Evolutionary conservation across 257 asterid species (phyloP), one percentile per base, ranked within the genome.

Genomic region (Solanum arcanum): DNA sequence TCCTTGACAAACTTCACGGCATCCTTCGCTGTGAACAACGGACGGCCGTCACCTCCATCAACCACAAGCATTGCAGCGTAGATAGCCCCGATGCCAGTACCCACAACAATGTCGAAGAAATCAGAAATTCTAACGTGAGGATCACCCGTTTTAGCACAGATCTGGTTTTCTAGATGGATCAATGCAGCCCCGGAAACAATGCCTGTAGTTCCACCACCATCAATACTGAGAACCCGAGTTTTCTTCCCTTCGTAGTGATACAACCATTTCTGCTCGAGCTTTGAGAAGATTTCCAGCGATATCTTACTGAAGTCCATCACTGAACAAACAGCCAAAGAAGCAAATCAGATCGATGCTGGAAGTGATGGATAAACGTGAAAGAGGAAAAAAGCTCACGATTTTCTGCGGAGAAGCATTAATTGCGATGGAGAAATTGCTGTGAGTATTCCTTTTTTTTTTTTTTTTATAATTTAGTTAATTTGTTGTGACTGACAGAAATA

Each of bases 201-300:
- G 89, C 91, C 96, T 62, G 94, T 87, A 62, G 94, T 91, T 87
- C 97, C 95, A 18, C 98, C 98, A 21, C 99, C 99, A 83, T 97
- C 99, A 16, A 97, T 93, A 88, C 95, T 93, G 77, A 97, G 88
- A 60, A 96, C 89, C 49, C 98, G 94, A 21, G 95, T 92, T 89
- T 95, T 95, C 88, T 92, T 95, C 9, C 94, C 98, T 52, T 94
- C 95, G 25, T 93, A 91, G 89, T 93, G 98, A 91, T 92, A 91
- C 89, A 97, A 83, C 99, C 99, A 97, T 69, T 97, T 94, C 93
- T 95, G 96, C 94, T 97, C 99, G 69, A 97, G 88, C 86, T 95
- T 95, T 35, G 97, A 90, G 93, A 97, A 97, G 84, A 97, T 97
- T 91, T 97, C 99, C 85, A 91, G 83, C 7, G 99, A 94, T 56